phyloP scores from a whole-genome alignment of 2,329 filamentous ascomycete genomes.

The Xylaria arbuscula region DNA sequence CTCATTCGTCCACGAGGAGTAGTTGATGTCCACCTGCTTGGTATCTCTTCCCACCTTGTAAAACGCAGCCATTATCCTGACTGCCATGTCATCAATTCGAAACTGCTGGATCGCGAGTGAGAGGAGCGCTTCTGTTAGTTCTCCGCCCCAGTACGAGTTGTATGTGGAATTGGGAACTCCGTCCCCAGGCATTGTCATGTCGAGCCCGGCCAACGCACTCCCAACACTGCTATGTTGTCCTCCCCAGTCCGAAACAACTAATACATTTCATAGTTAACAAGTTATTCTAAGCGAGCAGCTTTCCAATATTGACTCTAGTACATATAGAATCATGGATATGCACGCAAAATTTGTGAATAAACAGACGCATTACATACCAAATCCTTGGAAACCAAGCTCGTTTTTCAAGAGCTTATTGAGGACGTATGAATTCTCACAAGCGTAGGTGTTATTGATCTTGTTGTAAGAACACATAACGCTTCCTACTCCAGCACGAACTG shows the following conservation, averaged over 20 bases:
- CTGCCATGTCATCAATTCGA: conserved; percentile 78
- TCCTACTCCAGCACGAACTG: conserved; percentile 73
- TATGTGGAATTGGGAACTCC: conserved; percentile 45
- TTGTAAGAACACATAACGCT: conserved; percentile 77
- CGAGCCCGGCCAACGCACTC: conserved; percentile 54
- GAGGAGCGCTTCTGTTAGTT: conserved; percentile 43
- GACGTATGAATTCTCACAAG: conserved; percentile 80
- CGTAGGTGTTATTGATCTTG: conserved; percentile 81
- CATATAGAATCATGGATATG: too few relatives aligned
- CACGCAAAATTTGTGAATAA: too few relatives aligned
- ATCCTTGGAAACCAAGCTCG: conserved; percentile 83
- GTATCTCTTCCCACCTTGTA: conserved; percentile 71
- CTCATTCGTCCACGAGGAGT: conserved; percentile 85
- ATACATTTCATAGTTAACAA: conserved; percentile 4
- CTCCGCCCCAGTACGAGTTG: conserved; percentile 45
- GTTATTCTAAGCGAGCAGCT: neutral
- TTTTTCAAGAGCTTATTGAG: conserved; percentile 80
- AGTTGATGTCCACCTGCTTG: conserved; percentile 72
- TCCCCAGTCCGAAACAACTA: conserved; percentile 76
- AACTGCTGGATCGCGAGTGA: conserved; percentile 39
- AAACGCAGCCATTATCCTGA: conserved; percentile 78
- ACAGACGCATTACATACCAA: conserved; percentile 59
- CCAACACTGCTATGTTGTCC: conserved; percentile 74
- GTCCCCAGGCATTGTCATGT: conserved; percentile 58
- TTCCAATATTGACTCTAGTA: neutral